phyloP scores from a whole-genome alignment of 2,329 filamentous ascomycete genomes.

The Fusarium sacchari region DNA sequence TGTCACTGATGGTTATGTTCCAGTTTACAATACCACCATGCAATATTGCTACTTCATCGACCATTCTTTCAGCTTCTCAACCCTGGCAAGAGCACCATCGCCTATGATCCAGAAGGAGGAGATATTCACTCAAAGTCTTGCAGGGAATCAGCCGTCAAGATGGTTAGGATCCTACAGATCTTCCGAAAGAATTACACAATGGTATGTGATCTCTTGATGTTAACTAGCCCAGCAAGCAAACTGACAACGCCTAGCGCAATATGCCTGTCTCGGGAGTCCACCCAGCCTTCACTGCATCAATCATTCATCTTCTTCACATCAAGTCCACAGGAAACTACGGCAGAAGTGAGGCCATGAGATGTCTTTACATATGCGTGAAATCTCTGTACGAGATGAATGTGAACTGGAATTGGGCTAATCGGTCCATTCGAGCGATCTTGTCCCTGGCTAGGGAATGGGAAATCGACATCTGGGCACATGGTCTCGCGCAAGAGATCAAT shows the following conservation, averaged over 20 bases:
- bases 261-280: constrained; percentile 30
- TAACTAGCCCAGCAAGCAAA: not conserved
- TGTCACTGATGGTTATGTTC: accelerated
- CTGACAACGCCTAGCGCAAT: not conserved
- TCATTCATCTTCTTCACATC: constrained; percentile 28
- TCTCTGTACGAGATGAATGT: constrained; percentile 30
- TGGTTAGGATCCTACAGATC: constrained; percentile 24
- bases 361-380: constrained; percentile 21
- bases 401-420: constrained; percentile 33
- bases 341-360: constrained; percentile 19
- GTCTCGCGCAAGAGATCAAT: constrained; percentile 16
- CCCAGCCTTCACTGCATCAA: constrained; percentile 28
- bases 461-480: constrained; percentile 20
- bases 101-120: constrained; percentile 25
- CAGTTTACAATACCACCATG: not conserved
- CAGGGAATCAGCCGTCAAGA: constrained; percentile 18
- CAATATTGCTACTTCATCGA: not conserved
- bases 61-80: constrained; percentile 14
- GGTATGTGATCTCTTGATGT: not conserved
- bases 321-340: not conserved
- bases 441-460: constrained; percentile 27
- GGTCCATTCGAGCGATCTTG: constrained; percentile 24
- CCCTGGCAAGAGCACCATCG: constrained; percentile 1
- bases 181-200: constrained; percentile 31
- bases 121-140: constrained; percentile 29